Conservation (phyloP, 345 rosid genomes). For the Populus pruinosa region DNA sequence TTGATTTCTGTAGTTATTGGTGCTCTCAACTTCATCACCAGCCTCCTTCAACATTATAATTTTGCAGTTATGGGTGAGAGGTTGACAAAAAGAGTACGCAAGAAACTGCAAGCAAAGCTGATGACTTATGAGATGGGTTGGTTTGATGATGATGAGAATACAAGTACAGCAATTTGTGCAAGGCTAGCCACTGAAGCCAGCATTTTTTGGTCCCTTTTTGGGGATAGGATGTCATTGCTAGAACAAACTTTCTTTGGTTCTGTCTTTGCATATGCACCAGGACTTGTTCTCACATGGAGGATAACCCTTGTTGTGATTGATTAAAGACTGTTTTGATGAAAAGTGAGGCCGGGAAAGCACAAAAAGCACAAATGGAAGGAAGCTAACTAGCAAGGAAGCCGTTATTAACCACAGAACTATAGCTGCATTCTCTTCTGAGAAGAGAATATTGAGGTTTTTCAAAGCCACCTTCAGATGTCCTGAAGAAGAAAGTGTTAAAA, state of each 20-base stretch:
- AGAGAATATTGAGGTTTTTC: slow-evolving; percentile 35
- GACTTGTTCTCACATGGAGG: slow-evolving; percentile 42
- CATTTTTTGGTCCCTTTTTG: slow-evolving; percentile 40
- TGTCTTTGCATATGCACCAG: slow-evolving; percentile 27
- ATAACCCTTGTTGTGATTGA: slow-evolving; percentile 44
- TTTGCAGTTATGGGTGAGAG: slow-evolving; percentile 48
- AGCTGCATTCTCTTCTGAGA: slow-evolving; percentile 47
- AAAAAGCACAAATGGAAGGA: slow-evolving; percentile 35
- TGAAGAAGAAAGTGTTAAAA: slow-evolving; percentile 31
- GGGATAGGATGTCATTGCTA: slow-evolving; percentile 38
- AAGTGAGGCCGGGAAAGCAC: slow-evolving; percentile 46
- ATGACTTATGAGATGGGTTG: slow-evolving; percentile 47
- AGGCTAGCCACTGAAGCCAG: slow-evolving; percentile 38
- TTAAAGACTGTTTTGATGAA: slow-evolving; percentile 43
- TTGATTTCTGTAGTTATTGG: slow-evolving; percentile 39
- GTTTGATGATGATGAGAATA: slow-evolving; percentile 52
- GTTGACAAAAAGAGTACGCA: slow-evolving; percentile 39
- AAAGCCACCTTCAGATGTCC: slow-evolving; percentile 36
- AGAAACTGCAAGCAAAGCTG: slow-evolving; percentile 31
- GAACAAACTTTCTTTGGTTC: slow-evolving; percentile 42
- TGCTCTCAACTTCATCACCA: slow-evolving; percentile 31
- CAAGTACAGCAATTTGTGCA: slow-evolving; percentile 45
- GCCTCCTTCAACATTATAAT: slow-evolving; percentile 47
- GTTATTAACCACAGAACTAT: slow-evolving; percentile 47
- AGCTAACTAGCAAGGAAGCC: slow-evolving; percentile 54